A percentile compares a stretch with the other conserved stretches of the same genome.
phyloP scores from a whole-genome alignment of 768 basidiomycete species.

The Scleroderma bovista region DNA sequence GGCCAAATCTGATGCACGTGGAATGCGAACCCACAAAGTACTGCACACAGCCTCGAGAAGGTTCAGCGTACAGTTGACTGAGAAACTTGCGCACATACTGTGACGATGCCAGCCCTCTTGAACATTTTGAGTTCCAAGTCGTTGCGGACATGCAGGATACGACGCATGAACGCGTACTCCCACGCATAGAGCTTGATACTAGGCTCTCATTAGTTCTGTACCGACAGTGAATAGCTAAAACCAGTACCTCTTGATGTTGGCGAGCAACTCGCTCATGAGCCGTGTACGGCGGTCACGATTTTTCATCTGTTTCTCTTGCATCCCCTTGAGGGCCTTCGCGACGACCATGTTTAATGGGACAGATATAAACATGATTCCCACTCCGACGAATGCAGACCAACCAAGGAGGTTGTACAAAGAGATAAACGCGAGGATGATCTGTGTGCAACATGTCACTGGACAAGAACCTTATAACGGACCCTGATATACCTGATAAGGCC shows the following conservation, averaged over 20 bases:
- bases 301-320: constrained; percentile 92
- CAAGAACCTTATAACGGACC: not conserved
- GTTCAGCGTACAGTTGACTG: too few relatives aligned
- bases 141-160: constrained; percentile 75
- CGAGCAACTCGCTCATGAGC: constrained; percentile 89
- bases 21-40: constrained; percentile 66
- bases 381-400: constrained; percentile 87
- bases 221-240: not conserved
- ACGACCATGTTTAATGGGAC: constrained; percentile 72
- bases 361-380: constrained; percentile 82
- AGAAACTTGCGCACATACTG: constrained; percentile 35
- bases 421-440: constrained; percentile 86
- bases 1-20: constrained; percentile 29
- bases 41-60: constrained; percentile 46
- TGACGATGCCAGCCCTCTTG: constrained; percentile 71
- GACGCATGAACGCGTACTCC: constrained; percentile 86
- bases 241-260: constrained; percentile 77
- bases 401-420: constrained; percentile 88
- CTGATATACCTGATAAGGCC: constrained; percentile 66
- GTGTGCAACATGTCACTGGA: not conserved
- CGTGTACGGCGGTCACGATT: constrained; percentile 79
- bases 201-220: not conserved
- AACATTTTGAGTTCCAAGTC: constrained; percentile 79
- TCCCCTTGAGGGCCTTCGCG: constrained; percentile 60
- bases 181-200: constrained; percentile 92